phyloP scores from a whole-genome alignment of 257 asterid genomes.

The Primulina eburnea region DNA sequence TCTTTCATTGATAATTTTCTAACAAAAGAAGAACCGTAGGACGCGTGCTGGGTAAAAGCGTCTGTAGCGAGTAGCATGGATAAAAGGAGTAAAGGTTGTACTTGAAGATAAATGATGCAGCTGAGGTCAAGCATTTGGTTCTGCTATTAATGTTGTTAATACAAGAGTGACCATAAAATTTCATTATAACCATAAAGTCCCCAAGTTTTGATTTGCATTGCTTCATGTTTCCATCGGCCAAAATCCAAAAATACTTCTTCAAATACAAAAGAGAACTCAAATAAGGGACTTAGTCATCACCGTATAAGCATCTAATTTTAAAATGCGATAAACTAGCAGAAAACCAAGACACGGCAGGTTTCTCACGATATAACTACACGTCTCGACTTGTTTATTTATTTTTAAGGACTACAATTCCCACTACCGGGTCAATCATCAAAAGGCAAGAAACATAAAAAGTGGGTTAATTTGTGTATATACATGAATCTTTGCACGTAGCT shows the following conservation, averaged over 20 bases:
- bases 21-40: not conserved
- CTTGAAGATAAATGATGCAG: not conserved
- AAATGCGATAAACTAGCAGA: not conserved
- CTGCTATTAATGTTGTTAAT: not conserved
- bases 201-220: not conserved
- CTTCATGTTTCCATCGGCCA: not conserved
- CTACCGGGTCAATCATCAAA: too few relatives aligned
- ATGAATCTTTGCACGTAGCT: too few relatives aligned
- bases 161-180: not conserved
- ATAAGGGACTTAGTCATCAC: too few relatives aligned
- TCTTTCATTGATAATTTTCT: too few relatives aligned
- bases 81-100: not conserved
- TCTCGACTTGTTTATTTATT: too few relatives aligned
- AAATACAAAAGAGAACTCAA: not conserved
- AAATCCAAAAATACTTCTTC: not conserved
- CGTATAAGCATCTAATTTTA: not conserved
- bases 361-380: not conserved
- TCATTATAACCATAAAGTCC: not conserved
- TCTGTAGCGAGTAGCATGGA: not conserved
- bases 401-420: too few relatives aligned
- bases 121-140: not conserved
- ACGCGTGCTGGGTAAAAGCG: not conserved
- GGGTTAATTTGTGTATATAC: too few relatives aligned
- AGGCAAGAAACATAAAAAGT: too few relatives aligned
- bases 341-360: not conserved